Base-by-base conservation (phyloP, 352 stramenopile species). In the Hyaloperonospora brassicae region DNA sequence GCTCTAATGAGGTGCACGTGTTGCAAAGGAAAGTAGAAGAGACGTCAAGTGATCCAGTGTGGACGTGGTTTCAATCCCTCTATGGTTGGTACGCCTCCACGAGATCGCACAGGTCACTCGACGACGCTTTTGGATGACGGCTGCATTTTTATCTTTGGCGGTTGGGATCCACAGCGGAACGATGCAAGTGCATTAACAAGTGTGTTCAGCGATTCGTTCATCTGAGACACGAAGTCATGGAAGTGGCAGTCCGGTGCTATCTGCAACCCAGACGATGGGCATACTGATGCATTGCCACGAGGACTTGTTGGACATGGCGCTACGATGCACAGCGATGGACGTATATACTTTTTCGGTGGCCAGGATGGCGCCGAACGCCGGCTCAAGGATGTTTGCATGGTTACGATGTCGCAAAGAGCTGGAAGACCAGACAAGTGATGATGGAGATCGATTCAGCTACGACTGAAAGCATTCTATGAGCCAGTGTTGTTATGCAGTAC, bases 1-100 rank as follows among this genome's bases (percentile, higher is more conserved):
- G 86, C 60, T 98, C 97, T 61, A 87, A 96, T 63, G 79, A 72
- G 24, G 87, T 97, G 7, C 86, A 97, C 61, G 89, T 97, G 5
- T 76, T 98, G 50, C 80, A 94, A 51, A 85, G 79, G 7, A 8
- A 3, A 42, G 62, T 59, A 22, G 48, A 60, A 36, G 65, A 60
- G 39, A 59, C 45, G 21, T 25, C 23, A 6, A 51, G 42, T 38
- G 66, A 59, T 41, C 46, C 34, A 39, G 52, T 65, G 23, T 97
- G 89, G 87, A 69, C 68, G 42, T 98, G 93, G 93, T 87, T 85
- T 52, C 75, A 97, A 44, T n/a, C 90, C 90, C 5, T 80, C 68
- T 34, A 76, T 91, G 5, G 72, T 72, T 25, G 93, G 93, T 2
- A 60, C 66, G 1, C 61, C 78, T 23, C 93, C 93, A 1, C 72